phyloP scores from a whole-genome alignment of 164 flowering plant genomes.

The Vitis labrusca region DNA sequence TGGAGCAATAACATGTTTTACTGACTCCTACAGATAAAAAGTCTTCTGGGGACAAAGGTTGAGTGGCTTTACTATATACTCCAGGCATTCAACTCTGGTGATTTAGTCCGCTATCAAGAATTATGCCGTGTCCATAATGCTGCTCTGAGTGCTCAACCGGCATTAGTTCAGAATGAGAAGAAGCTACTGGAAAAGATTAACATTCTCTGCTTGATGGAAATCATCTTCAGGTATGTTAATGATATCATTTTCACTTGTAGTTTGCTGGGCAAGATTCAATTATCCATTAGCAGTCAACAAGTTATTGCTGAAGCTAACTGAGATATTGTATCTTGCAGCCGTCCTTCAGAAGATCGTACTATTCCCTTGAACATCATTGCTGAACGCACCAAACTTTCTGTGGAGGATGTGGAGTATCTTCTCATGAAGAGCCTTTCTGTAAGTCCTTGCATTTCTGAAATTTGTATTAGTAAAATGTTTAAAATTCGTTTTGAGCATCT shows the following conservation, averaged over 20 bases:
- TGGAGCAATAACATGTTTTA: not conserved
- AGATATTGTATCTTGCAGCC: constrained; percentile 48
- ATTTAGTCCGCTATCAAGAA: constrained; percentile 86
- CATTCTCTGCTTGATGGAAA: constrained; percentile 96
- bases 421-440: constrained; percentile 97
- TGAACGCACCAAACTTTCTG: constrained; percentile 79
- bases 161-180: constrained; percentile 78
- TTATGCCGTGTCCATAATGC: constrained; percentile 81
- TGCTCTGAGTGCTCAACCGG: constrained; percentile 84
- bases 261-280: not conserved
- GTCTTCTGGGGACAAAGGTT: constrained; percentile 76
- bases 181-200: constrained; percentile 88
- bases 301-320: not conserved
- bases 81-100: constrained; percentile 87
- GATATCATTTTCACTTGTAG: not conserved
- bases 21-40: constrained; percentile 55
- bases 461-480: not conserved
- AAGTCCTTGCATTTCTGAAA: constrained; percentile 32
- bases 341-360: constrained; percentile 89
- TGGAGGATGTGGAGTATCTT: constrained; percentile 92
- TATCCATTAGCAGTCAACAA: not conserved
- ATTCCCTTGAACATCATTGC: constrained; percentile 79
- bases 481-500: not conserved
- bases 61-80: constrained; percentile 94
- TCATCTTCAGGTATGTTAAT: constrained; percentile 75